Evolutionary conservation across 1,139 yeast genomes (phyloP), one percentile per base, ranked within the genome.

Genomic region (Debaryomyces singareniensis): DNA sequence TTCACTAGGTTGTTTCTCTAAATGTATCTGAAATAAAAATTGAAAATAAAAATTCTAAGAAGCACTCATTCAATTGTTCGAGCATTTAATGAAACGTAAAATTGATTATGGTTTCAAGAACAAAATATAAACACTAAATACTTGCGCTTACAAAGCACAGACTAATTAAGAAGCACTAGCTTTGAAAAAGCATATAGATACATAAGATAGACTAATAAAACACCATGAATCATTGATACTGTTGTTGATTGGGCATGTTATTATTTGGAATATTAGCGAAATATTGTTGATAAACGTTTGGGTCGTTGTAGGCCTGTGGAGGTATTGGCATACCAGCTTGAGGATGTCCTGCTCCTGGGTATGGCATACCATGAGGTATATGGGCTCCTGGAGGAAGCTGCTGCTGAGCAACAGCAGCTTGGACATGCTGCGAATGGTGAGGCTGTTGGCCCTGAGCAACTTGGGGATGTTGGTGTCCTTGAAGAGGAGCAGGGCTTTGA

Each of bases 241-340:
- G 65, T 39, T 55, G 61, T 37, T 63, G 69, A 49, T 65, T 66
- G 30, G 67, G 71, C 39, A 65, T 54, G 47, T 61, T 64, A 27
- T 66, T 67, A 40, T 65, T 57, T 40, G 69, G 75, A 55, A 72
- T 68, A 45, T 68, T 74, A 42, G 73, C 68, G 49, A 75, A 76
- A 50, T 75, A 75, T 41, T 73, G 78, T 49, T 75, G 78, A 44
- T 73, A 72, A 30, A 68, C 77, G 33, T 70, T 70, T 14, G 61
- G 50, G 38, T 55, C 60, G 28, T 51, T 55, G 40, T 57, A 58
- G 37, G 68, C 66, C 42, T 68, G 73, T 29, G 68, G 72, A 27
- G 70, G 68, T 34, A 58, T 55, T 11, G 68, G 69, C 51, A 63
- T 56, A 16, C 58, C 58, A 13, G 52, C 55, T 39, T 53, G 63